Evolutionary conservation across 805 yeast genomes (phyloP), one percentile per base, ranked within the genome.

Genomic region (Candida quercuum): DNA sequence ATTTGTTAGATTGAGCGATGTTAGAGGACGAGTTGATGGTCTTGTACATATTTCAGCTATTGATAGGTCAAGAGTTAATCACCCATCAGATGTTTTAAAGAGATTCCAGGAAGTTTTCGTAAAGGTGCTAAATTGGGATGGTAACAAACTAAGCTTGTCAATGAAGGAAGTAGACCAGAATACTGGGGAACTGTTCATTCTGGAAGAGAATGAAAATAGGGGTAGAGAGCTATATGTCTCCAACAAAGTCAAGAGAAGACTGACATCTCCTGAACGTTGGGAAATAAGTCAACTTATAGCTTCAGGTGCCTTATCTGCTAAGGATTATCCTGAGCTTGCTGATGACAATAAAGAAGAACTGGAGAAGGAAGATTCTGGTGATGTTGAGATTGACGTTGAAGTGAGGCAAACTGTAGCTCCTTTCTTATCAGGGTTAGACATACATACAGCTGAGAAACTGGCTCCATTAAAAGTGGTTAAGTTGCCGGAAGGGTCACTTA

Each of bases 201-300:
- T 28, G 9, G 37, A 23, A 12, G 10, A 33, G 3, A 32, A 23
- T 18, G 41, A 38, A 4, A 28, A 25, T 14, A 38, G 45, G 36
- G 45, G 52, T 12, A 35, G 48, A 33, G 30, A 50, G 28, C 9
- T 44, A 12, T 41, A 41, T 32, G 41, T 47, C 2, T 35, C 40
- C 3, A 46, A 46, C 23, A 25, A 33, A 11, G 45, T 40, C 7
- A 64, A 59, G 43, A 61, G 69, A 42, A 68, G 85, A 36, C 57
- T 81, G 25, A 81, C 94, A 0, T 83, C 94, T 0, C 94, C 94
- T 0, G 98, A 89, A 59, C 61, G 87, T 39, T 89, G 96, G 95
- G 97, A 91, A 54, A 70, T 86, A 36, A 68, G 84, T 24, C 96
- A 89, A 54, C 62, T 89, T 32, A 84, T 83, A 19, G 80, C 91